Conservation (phyloP, 208 protist genomes). For the Angomonas ambiguus region DNA sequence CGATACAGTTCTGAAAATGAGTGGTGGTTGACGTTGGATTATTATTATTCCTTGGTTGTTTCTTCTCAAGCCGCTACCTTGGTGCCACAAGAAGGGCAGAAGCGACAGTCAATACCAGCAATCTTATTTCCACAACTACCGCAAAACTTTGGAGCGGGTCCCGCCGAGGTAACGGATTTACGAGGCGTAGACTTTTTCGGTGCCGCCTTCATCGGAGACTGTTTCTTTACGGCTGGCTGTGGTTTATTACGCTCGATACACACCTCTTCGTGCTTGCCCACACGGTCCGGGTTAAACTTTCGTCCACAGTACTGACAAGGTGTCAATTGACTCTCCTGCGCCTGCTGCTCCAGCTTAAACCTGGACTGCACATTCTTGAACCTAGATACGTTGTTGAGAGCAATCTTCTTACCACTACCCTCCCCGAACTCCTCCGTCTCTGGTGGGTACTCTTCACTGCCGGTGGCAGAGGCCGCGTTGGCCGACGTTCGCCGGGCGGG, state of each 20-base stretch:
- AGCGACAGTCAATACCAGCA: conserved; percentile 22
- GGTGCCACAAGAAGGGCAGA: conserved; percentile 61
- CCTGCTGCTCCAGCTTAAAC: conserved; percentile 35
- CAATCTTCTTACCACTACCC: conserved; percentile 35
- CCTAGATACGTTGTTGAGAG: conserved; percentile 71
- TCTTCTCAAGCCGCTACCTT: conserved; percentile 23
- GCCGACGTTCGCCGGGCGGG: neutral
- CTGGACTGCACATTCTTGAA: conserved; percentile 78
- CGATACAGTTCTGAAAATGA: too few relatives aligned
- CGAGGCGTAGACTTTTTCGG: neutral
- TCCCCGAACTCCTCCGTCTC: neutral
- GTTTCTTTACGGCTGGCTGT: conserved; percentile 11
- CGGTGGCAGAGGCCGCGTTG: neutral
- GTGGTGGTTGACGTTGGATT: too few relatives aligned
- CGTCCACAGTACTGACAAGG: conserved; percentile 68
- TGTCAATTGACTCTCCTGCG: conserved; percentile 24
- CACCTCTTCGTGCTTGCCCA: conserved; percentile 78
- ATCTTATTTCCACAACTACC: conserved; percentile 57
- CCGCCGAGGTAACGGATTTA: neutral
- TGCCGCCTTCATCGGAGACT: neutral
- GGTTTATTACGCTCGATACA: conserved; percentile 71
- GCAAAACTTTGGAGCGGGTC: conserved; percentile 41
- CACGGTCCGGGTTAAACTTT: conserved; percentile 64
- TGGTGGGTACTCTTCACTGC: neutral
- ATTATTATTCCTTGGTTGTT: neutral